phyloP scores from a whole-genome alignment of 495 filamentous ascomycete species.

The Friedmanniomyces simplex region DNA sequence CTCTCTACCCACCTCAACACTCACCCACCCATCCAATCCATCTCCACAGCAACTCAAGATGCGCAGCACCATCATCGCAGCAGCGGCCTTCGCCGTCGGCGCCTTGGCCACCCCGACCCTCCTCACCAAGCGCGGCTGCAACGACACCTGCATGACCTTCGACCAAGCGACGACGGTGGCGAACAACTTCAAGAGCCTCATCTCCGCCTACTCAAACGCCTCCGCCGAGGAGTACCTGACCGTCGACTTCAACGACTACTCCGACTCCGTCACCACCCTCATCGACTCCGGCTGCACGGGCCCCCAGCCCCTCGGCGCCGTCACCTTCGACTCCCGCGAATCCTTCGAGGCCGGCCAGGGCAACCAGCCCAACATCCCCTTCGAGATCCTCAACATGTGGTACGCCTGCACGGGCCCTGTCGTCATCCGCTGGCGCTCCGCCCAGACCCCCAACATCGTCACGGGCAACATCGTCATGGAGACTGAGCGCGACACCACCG shows the following conservation, averaged over 20 bases:
- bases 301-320: constrained; percentile 10
- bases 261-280: constrained; percentile 16
- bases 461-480: constrained; percentile 18
- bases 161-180: constrained; percentile 8
- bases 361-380: constrained; percentile 11
- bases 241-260: constrained; percentile 15
- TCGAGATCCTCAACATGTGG: constrained; percentile 21
- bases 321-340: constrained; percentile 12
- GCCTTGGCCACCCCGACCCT: constrained; percentile 47
- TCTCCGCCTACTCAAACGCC: constrained; percentile 7
- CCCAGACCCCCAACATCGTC: constrained; percentile 7
- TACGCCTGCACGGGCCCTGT: constrained; percentile 16
- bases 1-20: neutral
- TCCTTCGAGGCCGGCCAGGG: constrained; percentile 11
- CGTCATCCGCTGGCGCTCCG: constrained; percentile 15
- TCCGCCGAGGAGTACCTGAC: constrained; percentile 6
- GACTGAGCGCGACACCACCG: constrained; percentile 5
- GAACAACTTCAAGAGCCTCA: constrained; percentile 17
- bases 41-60: too few relatives aligned
- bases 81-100: constrained; percentile 52
- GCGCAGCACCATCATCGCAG: constrained; percentile 52
- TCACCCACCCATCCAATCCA: neutral
- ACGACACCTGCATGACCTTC: constrained; percentile 19
- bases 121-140: constrained; percentile 38
- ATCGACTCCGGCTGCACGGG: constrained; percentile 18